Percentiles rank a stretch among this genome's conserved stretches.
Evolutionary conservation across 306 rosid genomes (phyloP).

Genomic region (Parietaria judaica): DNA sequence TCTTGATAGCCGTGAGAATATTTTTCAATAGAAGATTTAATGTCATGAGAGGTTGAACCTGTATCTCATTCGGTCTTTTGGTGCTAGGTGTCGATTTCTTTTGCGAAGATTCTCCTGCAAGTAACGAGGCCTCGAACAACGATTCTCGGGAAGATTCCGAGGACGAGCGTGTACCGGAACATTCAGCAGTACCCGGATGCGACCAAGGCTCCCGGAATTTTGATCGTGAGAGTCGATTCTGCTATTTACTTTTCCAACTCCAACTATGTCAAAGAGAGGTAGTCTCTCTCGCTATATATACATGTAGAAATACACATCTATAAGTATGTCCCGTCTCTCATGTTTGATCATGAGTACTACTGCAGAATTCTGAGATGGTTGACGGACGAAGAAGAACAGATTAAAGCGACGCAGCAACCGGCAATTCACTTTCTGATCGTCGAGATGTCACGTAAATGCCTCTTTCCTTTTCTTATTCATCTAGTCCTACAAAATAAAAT

Average conservation of each 20-base stretch:
- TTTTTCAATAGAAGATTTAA: slow-evolving; percentile 14
- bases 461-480: neutral
- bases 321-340: neutral
- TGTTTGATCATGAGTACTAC: slow-evolving; percentile 1
- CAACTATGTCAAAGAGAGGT: slow-evolving; percentile 89
- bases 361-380: slow-evolving; percentile 86
- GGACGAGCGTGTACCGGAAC: slow-evolving; percentile 82
- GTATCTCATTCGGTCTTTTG: slow-evolving; percentile 11
- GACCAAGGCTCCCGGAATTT: slow-evolving; percentile 55
- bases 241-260: slow-evolving; percentile 95
- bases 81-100: slow-evolving; percentile 74
- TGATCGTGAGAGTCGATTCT: slow-evolving; percentile 89
- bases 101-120: slow-evolving; percentile 89
- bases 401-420: slow-evolving; percentile 39
- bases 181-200: slow-evolving; percentile 86
- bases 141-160: slow-evolving; percentile 72
- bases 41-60: slow-evolving; percentile 4
- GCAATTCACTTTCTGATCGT: slow-evolving; percentile 65
- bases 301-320: neutral
- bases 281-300: neutral
- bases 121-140: slow-evolving; percentile 94
- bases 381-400: slow-evolving; percentile 60
- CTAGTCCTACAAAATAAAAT: neutral
- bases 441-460: slow-evolving; percentile 85
- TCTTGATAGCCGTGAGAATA: slow-evolving; percentile 68